Conservation (phyloP, 257 asterid species). For the Primulina eburnea region DNA sequence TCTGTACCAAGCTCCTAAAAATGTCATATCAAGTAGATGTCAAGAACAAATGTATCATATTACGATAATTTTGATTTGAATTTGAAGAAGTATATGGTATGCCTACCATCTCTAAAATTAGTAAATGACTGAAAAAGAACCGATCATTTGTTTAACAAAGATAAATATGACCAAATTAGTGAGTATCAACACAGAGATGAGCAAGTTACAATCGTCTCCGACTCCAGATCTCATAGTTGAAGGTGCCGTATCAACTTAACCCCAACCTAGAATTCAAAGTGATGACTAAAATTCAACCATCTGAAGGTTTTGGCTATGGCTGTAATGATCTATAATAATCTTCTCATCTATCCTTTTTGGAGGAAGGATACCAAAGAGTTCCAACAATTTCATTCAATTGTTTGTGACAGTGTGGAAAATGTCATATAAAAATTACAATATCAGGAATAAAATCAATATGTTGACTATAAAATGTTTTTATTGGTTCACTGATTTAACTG, state of each 20-base stretch:
- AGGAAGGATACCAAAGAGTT: background rate
- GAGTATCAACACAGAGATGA: conserved; percentile 8
- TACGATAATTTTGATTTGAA: conserved; percentile 8
- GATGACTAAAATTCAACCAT: conserved; percentile 3
- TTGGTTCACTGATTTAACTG: too few species aligned
- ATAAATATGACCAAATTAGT: conserved; percentile 17
- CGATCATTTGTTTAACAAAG: background rate
- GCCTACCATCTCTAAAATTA: background rate
- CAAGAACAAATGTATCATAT: conserved; percentile 16
- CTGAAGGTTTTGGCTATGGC: background rate
- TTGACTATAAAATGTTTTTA: background rate
- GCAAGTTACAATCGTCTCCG: conserved; percentile 8
- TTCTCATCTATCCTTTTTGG: background rate
- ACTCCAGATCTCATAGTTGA: background rate
- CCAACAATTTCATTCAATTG: background rate
- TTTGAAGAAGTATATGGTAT: background rate
- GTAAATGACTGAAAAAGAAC: background rate
- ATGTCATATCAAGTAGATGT: conserved; percentile 27
- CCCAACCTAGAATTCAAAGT: conserved; percentile 12
- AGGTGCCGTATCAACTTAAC: background rate
- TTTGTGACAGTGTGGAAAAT: background rate
- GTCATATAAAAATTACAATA: background rate
- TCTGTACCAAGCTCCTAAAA: conserved; percentile 95
- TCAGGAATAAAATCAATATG: background rate
- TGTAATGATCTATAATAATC: background rate